Conservation (phyloP, 164 flowering plant genomes). For the Annona cherimola region DNA sequence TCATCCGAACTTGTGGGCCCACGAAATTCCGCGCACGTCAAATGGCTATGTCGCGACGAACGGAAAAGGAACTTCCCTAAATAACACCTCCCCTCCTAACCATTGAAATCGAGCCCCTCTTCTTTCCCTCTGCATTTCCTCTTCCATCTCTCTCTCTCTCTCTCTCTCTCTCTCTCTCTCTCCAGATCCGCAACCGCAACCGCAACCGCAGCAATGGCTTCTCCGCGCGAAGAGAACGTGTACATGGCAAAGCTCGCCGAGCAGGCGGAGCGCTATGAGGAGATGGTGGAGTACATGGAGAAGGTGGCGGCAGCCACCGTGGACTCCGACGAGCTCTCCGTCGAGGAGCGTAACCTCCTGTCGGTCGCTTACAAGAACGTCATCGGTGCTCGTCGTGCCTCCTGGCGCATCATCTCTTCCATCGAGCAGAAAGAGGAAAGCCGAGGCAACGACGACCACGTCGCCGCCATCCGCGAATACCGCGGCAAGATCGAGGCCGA, state of each 20-base stretch:
- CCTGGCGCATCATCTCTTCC: conserved; percentile 69
- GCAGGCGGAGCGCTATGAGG: conserved; percentile 80
- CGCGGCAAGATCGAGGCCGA: conserved; percentile 12
- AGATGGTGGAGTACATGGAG: conserved; percentile 85
- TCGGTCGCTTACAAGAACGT: conserved; percentile 78
- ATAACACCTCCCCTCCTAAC: too few species aligned
- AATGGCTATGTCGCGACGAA: too few species aligned
- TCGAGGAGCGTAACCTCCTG: conserved; percentile 62
- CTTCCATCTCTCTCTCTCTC: conserved; percentile 1
- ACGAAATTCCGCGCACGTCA: too few species aligned
- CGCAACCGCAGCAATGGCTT: conserved; percentile 5
- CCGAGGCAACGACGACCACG: conserved; percentile 13
- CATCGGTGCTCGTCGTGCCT: conserved; percentile 75
- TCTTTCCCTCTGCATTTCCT: too few species aligned
- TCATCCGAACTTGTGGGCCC: too few species aligned
- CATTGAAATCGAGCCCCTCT: too few species aligned
- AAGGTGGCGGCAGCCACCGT: conserved; percentile 23
- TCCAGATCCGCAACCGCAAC: background rate
- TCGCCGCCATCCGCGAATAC: conserved; percentile 11
- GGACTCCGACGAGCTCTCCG: conserved; percentile 51
- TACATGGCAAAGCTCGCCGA: conserved; percentile 72
- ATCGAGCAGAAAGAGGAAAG: conserved; percentile 56
- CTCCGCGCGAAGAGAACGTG: conserved; percentile 54
- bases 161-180: background rate
- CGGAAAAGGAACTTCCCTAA: too few species aligned